Evolutionary conservation across 352 stramenopile species (phyloP).

Genomic region (Plasmopara viticola): DNA sequence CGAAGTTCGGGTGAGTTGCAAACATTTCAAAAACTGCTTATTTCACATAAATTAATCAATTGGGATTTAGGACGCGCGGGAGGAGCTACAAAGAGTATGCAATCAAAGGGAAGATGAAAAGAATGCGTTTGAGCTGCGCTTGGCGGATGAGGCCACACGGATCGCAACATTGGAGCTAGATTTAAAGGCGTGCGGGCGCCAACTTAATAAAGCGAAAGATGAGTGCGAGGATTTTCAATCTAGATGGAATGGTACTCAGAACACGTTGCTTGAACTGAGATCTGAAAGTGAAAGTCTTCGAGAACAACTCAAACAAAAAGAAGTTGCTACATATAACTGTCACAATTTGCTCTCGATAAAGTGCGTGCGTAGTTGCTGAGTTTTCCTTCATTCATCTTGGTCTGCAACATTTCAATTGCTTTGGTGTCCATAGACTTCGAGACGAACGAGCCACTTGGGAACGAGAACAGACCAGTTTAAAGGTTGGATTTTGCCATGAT

Average conservation of each 20-base stretch:
- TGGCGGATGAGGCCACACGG: slow-evolving; percentile 43
- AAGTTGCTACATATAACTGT: slow-evolving; percentile 48
- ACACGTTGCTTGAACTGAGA: slow-evolving; percentile 41
- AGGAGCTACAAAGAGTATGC: slow-evolving; percentile 36
- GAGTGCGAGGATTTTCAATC: slow-evolving; percentile 41
- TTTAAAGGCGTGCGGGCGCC: slow-evolving; percentile 38
- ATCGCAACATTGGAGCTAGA: slow-evolving; percentile 51
- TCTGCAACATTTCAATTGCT: neutral
- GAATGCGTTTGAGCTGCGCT: slow-evolving; percentile 31
- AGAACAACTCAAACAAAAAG: slow-evolving; percentile 73
- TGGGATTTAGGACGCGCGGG: slow-evolving; percentile 38
- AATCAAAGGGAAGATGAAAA: slow-evolving; percentile 35
- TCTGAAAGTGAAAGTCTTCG: slow-evolving; percentile 55
- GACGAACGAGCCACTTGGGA: slow-evolving; percentile 53
- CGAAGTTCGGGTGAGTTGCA: slow-evolving; percentile 44
- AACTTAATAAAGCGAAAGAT: slow-evolving; percentile 39
- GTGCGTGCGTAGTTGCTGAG: slow-evolving; percentile 19
- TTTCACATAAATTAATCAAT: neutral
- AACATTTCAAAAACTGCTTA: neutral
- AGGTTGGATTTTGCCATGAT: slow-evolving; percentile 19
- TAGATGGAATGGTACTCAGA: slow-evolving; percentile 53
- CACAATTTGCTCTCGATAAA: slow-evolving; percentile 52
- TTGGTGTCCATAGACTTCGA: slow-evolving; percentile 29
- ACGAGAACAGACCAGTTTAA: slow-evolving; percentile 36
- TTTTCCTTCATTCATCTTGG: neutral